These are phyloP conservation scores for Daedalea quercina DNA, from an alignment of 768 basidiomycete genomes.

Conservation along the genomic window DNA sequence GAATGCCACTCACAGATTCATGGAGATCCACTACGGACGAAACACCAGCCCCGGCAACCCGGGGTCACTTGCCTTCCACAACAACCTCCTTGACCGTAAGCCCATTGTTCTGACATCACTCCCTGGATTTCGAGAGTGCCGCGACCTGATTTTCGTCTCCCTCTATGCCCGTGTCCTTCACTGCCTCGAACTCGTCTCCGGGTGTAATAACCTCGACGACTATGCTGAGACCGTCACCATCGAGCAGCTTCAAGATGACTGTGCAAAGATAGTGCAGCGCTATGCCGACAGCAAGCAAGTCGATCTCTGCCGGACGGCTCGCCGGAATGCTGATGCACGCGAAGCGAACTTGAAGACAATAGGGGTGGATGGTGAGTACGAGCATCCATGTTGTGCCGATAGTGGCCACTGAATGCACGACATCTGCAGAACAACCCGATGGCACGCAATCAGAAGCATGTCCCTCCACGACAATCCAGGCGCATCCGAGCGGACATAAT, in stretches of 20 bases:
- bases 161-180: conserved; percentile 23
- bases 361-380: too few relatives aligned
- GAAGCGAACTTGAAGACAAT: too few relatives aligned
- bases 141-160: conserved; percentile 24
- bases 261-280: too few relatives aligned
- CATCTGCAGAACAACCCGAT: too few relatives aligned
- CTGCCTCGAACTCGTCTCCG: conserved; percentile 19
- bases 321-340: too few relatives aligned
- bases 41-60: conserved; percentile 25
- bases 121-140: conserved; percentile 27
- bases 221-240: conserved; percentile 15
- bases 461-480: too few relatives aligned
- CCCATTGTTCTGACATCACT: conserved; percentile 31
- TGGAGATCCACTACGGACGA: conserved; percentile 29
- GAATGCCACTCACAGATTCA: conserved; percentile 22
- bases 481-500: too few relatives aligned
- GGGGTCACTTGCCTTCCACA: conserved; percentile 29
- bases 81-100: conserved; percentile 25
- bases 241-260: not conserved
- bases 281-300: too few relatives aligned
- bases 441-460: too few relatives aligned
- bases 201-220: conserved; percentile 10
- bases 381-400: too few relatives aligned
- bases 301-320: too few relatives aligned
- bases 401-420: too few relatives aligned